These are phyloP conservation scores for Pseudonitzschia delicatissima DNA, from an alignment of 108 stramenopile species.

Conservation along the genomic window DNA sequence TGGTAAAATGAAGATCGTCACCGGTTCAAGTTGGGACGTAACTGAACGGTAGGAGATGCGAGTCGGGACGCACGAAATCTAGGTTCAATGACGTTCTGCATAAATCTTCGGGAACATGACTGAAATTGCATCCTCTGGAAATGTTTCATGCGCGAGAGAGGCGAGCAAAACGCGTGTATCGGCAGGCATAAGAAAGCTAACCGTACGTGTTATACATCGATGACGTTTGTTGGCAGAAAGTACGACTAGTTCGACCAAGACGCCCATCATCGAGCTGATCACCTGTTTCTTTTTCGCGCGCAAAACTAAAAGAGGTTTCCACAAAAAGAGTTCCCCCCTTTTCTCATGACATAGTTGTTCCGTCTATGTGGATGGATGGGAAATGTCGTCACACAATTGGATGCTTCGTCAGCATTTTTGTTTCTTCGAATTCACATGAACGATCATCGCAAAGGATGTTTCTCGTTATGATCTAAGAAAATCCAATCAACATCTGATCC, in stretches of 20 bases:
- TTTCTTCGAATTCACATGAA: not conserved
- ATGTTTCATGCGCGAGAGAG: not conserved
- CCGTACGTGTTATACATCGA: slow-evolving; percentile 1
- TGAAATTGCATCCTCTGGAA: no score
- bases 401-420: not conserved
- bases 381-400: not conserved
- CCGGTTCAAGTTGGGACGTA: slow-evolving; percentile 8
- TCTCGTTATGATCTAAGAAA: no score
- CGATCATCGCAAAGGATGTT: no score
- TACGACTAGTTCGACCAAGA: not conserved
- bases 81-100: no score
- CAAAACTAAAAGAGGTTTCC: not conserved
- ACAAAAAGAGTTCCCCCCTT: not conserved
- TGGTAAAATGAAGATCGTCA: not conserved
- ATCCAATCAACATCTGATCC: no score
- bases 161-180: not conserved
- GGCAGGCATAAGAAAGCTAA: not conserved
- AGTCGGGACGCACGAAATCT: no score
- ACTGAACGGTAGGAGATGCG: no score
- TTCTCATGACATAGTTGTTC: not conserved
- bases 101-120: no score
- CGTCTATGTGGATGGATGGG: no score
- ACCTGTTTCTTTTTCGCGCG: no score
- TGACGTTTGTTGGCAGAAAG: not conserved
- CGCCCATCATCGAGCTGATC: no score